Evolutionary conservation across 2,329 filamentous ascomycete species (phyloP).

Genomic region (Drechslerella stenobrocha): DNA sequence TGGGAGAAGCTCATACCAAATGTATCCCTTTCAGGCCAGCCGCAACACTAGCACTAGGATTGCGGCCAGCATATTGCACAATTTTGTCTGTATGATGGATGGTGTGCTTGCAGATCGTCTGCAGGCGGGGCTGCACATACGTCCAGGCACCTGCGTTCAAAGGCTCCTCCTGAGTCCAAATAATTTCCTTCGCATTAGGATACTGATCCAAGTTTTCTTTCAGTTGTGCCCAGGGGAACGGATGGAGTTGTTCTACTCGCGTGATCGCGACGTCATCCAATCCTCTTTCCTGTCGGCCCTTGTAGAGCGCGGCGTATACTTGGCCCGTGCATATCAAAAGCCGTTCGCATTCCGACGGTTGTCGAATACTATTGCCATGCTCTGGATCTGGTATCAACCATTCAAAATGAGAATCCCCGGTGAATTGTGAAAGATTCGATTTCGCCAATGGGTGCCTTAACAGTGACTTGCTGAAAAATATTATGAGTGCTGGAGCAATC

Average conservation of each 20-base stretch:
- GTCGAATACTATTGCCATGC: slow-evolving; percentile 75
- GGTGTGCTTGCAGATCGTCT: slow-evolving; percentile 84
- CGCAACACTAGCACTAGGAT: slow-evolving; percentile 89
- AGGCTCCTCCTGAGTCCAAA: slow-evolving; percentile 97
- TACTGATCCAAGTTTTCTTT: slow-evolving; percentile 96
- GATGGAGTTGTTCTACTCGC: slow-evolving; percentile 94
- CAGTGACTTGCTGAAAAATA: slow-evolving; percentile 98
- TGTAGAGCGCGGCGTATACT: slow-evolving; percentile 85
- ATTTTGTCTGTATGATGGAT: slow-evolving; percentile 84
- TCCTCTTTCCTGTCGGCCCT: slow-evolving; percentile 83
- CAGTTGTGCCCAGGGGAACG: slow-evolving; percentile 97
- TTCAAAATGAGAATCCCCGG: slow-evolving; percentile 86
- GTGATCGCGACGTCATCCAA: slow-evolving; percentile 91
- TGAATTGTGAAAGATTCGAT: slow-evolving; percentile 87
- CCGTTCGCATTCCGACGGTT: slow-evolving; percentile 84
- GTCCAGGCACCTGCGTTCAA: slow-evolving; percentile 96
- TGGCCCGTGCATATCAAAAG: slow-evolving; percentile 94
- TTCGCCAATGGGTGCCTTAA: slow-evolving; percentile 91
- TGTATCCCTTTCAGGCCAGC: slow-evolving; percentile 88
- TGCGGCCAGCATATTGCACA: slow-evolving; percentile 94
- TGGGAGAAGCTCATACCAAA: slow-evolving; percentile 13
- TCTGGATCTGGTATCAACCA: slow-evolving; percentile 94
- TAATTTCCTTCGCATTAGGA: slow-evolving; percentile 94
- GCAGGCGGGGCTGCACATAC: slow-evolving; percentile 94
- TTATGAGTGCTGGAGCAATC: slow-evolving; percentile 70